Percentiles rank a stretch among this genome's conserved stretches.
These are phyloP conservation scores for Phialemonium atrogriseum DNA, from an alignment of 2,329 filamentous ascomycete genomes.

Conservation along the genomic window DNA sequence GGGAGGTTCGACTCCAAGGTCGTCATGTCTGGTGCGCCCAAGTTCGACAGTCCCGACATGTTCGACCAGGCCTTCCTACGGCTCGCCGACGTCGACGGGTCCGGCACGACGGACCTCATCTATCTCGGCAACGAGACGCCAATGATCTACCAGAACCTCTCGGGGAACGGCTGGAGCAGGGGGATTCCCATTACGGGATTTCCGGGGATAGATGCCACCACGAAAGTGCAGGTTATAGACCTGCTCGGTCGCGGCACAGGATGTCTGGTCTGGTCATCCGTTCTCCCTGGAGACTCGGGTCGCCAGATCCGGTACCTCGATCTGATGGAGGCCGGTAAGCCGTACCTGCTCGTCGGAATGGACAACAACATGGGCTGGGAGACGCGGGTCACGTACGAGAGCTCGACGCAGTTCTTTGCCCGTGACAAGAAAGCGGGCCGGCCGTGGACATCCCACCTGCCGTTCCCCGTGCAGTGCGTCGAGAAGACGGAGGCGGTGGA, in stretches of 20 bases:
- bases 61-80: slow-evolving; percentile 11
- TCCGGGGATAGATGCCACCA: slow-evolving; percentile 3
- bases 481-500: slow-evolving; percentile 5
- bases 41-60: slow-evolving; percentile 9
- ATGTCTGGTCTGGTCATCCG: slow-evolving; percentile 13
- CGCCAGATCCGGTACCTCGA: slow-evolving; percentile 12
- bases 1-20: slow-evolving; percentile 20
- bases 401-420: slow-evolving; percentile 16
- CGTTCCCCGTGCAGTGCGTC: slow-evolving; percentile 20
- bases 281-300: background rate
- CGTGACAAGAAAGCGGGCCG: slow-evolving; percentile 11
- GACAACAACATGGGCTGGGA: slow-evolving; percentile 11
- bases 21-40: slow-evolving; percentile 19
- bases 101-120: slow-evolving; percentile 18
- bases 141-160: slow-evolving; percentile 14
- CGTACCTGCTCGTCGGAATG: slow-evolving; percentile 12
- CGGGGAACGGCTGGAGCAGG: slow-evolving; percentile 12
- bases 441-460: slow-evolving; percentile 18
- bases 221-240: slow-evolving; percentile 11
- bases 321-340: slow-evolving; percentile 12
- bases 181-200: slow-evolving; percentile 4
- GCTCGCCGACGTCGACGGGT: slow-evolving; percentile 15
- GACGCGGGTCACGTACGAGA: slow-evolving; percentile 12
- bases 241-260: slow-evolving; percentile 13
- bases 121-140: slow-evolving; percentile 12